A percentile compares a stretch with the other conserved stretches of the same genome.
phyloP scores from a whole-genome alignment of 208 protist species.

The Acanthamoeba royreba region DNA sequence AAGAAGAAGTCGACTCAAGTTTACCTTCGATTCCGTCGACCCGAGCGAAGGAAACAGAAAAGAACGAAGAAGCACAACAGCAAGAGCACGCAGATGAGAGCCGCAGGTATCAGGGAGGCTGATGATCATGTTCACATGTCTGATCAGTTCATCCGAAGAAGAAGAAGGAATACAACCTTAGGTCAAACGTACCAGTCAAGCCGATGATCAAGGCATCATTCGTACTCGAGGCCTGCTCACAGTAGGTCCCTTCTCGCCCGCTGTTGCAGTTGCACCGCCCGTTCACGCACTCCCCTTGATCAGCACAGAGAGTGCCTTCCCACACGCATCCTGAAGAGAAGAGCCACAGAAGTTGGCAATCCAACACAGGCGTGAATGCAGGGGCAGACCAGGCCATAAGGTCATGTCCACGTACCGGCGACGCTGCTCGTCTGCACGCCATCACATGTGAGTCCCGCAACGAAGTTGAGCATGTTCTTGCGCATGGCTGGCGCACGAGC shows the following conservation, averaged over 20 bases:
- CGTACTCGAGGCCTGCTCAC: neutral
- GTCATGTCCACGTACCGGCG: neutral
- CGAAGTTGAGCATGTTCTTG: neutral
- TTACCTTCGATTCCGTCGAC: no score
- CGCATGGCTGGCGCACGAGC: neutral
- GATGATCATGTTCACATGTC: no score
- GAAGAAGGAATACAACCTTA: neutral
- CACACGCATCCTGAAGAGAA: conserved; percentile 12
- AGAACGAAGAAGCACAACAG: no score
- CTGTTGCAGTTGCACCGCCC: neutral
- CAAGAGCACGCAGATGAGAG: no score
- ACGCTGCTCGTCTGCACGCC: neutral
- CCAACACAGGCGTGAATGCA: no score
- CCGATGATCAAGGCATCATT: neutral
- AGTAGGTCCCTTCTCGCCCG: neutral
- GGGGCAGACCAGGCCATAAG: no score
- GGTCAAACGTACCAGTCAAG: neutral
- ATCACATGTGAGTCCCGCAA: neutral
- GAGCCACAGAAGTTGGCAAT: no score
- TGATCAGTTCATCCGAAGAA: neutral
- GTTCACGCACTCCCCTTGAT: neutral
- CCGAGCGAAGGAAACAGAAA: no score
- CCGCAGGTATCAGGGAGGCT: no score
- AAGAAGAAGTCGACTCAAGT: no score
- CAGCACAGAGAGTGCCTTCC: neutral